Evolutionary conservation across 345 rosid species (phyloP).

Genomic region (Jatropha curcas): DNA sequence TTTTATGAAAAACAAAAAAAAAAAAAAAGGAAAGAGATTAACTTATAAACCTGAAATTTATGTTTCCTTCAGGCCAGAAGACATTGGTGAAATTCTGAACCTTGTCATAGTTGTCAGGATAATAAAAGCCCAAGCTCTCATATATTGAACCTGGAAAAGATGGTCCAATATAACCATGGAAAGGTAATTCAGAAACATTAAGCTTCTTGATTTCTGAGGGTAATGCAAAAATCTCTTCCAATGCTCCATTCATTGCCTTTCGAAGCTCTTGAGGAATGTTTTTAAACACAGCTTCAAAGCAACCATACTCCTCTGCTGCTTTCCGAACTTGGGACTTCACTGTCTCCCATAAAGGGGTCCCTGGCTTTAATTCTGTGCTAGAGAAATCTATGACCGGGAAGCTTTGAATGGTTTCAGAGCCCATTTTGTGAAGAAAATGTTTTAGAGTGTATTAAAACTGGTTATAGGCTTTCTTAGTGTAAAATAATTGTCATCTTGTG

Average conservation of each 20-base stretch:
- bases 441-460: not conserved
- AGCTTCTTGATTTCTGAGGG: slow-evolving; percentile 31
- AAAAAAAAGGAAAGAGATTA: not conserved
- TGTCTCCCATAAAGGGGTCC: slow-evolving; percentile 25
- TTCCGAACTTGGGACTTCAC: slow-evolving; percentile 20
- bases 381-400: slow-evolving; percentile 35
- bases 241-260: slow-evolving; percentile 10
- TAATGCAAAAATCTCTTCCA: slow-evolving; percentile 31
- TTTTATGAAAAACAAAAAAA: too few relatives aligned
- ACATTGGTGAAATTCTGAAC: slow-evolving; percentile 24
- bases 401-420: slow-evolving; percentile 18
- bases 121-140: slow-evolving; percentile 36
- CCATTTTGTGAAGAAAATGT: slow-evolving; percentile 24
- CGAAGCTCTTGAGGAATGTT: slow-evolving; percentile 21
- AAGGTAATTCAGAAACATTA: slow-evolving; percentile 32
- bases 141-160: slow-evolving; percentile 24
- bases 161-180: slow-evolving; percentile 36
- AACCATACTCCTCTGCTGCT: slow-evolving; percentile 38
- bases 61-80: slow-evolving; percentile 43
- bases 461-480: too few relatives aligned
- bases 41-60: slow-evolving; percentile 28
- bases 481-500: too few relatives aligned
- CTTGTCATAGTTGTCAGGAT: slow-evolving; percentile 13
- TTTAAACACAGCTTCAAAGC: slow-evolving; percentile 33
- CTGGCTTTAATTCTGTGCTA: slow-evolving; percentile 24